Base-by-base conservation (phyloP, 176 grass and related monocot species). In the Thinopyrum elongatum region DNA sequence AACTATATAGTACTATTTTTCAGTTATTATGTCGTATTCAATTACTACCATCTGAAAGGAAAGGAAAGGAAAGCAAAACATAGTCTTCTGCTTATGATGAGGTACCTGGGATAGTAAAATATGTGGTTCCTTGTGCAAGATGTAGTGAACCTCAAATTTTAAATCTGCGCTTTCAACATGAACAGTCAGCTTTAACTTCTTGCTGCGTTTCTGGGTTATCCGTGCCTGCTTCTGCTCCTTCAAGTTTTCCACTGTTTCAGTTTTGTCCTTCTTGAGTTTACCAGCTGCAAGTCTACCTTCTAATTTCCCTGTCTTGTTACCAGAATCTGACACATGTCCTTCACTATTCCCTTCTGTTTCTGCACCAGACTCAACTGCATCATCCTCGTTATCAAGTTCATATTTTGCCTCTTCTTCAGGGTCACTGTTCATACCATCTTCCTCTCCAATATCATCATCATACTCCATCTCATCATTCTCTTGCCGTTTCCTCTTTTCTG, bases 51-150 rank as follows among this genome's bases (percentile, higher is more conserved):
- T 49, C 15, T 38, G 23, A 39, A 66, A 80, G 46, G 60, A 61
- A 67, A 80, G 33, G 33, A 34, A 34, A 34, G 33, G 33, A 34
- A 34, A 36, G 35, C 4, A 33, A 33, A 33, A 74, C 15, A 15
- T 28, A 30, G 77, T 66, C 1, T 59, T 22, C 3, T 57, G 75
- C 7, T 33, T 80, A 89, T 36, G 21, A 35, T 36, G 36, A 82
- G 53, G 47, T 95, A 98, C 96, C 96, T 98, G 93, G 34, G 96
- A 79, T 49, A 98, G 82, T 85, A 98, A 89, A 90, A 98, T 87
- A 47, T 82, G 92, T 86, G 96, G 93, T 80, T 95, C 93, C 13
- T 84, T 80, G 53, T 63, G 69, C 19, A 95, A 89, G 47, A 80
- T 76, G 6, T 89, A 98, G 68, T 92, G 90, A 80, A 94, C 92